A percentile compares a stretch with the other conserved stretches of the same genome.
phyloP scores from a whole-genome alignment of 1,284 basidiomycete species.

The Omphalotus olearius region DNA sequence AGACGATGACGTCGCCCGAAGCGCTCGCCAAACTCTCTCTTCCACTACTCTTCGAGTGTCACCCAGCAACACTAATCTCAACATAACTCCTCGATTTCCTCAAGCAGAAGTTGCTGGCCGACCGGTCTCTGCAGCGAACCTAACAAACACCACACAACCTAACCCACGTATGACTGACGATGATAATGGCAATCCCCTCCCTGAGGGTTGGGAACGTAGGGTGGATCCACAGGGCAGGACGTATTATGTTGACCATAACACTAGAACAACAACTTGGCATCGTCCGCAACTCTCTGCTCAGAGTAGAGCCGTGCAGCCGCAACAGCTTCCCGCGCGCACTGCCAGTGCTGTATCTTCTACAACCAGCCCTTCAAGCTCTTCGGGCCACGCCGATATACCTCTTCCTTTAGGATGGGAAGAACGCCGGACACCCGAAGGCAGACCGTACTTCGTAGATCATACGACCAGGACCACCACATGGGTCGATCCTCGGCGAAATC shows the following conservation, averaged over 20 bases:
- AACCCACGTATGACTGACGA: slow-evolving; percentile 47
- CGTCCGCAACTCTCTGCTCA: slow-evolving; percentile 38
- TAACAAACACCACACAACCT: slow-evolving; percentile 4
- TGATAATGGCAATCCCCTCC: slow-evolving; percentile 64
- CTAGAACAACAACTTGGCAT: slow-evolving; percentile 48
- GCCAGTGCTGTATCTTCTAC: slow-evolving; percentile 20
- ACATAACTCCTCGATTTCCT: slow-evolving; percentile 26
- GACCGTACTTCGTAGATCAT: slow-evolving; percentile 97
- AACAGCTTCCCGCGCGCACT: slow-evolving; percentile 3
- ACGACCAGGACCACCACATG: slow-evolving; percentile 96
- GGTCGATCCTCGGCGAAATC: slow-evolving; percentile 92
- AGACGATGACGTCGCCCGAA: slow-evolving; percentile 24
- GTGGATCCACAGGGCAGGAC: slow-evolving; percentile 83
- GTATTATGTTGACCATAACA: slow-evolving; percentile 93
- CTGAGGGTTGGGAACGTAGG: slow-evolving; percentile 91
- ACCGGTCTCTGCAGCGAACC: slow-evolving; percentile 9
- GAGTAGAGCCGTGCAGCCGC: slow-evolving; percentile 35
- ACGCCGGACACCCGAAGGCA: slow-evolving; percentile 93
- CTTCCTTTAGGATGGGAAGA: slow-evolving; percentile 98
- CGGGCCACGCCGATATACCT: slow-evolving; percentile 57
- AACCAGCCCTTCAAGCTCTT: slow-evolving; percentile 50
- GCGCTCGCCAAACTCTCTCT: slow-evolving; percentile 18
- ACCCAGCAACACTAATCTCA: slow-evolving; percentile 19
- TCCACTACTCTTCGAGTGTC: slow-evolving; percentile 29
- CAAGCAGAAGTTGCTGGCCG: slow-evolving; percentile 28